A percentile compares a stretch with the other conserved stretches of the same genome.
Conservation (phyloP, 1,139 yeast genomes). For the Suhomyces bokatorum region DNA sequence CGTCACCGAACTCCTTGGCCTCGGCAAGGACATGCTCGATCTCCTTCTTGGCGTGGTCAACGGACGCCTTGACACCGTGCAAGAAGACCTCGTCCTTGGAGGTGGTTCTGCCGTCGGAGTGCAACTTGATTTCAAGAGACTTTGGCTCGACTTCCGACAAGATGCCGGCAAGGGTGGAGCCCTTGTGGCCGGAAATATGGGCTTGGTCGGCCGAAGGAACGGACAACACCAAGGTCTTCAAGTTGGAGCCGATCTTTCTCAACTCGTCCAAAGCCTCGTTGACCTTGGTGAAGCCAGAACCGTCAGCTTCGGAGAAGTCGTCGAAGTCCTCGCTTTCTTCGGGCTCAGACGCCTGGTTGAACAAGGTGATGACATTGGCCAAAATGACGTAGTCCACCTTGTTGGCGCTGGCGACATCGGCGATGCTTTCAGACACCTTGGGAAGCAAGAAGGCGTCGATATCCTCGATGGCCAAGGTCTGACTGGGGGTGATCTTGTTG, state of each 20-base stretch:
- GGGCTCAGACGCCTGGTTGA: constrained; percentile 25
- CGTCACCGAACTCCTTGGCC: constrained; percentile 59
- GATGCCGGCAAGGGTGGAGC: constrained; percentile 55
- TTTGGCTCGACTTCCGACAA: constrained; percentile 39
- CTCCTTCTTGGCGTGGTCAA: constrained; percentile 52
- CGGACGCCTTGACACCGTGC: constrained; percentile 63
- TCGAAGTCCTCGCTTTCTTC: constrained; percentile 37
- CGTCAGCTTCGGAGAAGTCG: constrained; percentile 18
- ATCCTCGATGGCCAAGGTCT: constrained; percentile 59
- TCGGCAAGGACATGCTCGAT: constrained; percentile 60
- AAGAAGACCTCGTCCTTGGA: constrained; percentile 57
- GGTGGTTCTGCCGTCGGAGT: constrained; percentile 38
- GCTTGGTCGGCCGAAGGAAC: constrained; percentile 61
- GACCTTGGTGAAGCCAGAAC: constrained; percentile 47
- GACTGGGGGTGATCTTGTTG: constrained; percentile 69
- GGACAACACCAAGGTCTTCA: constrained; percentile 52
- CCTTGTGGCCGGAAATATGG: constrained; percentile 56
- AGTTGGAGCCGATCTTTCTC: constrained; percentile 57
- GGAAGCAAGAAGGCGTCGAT: constrained; percentile 67
- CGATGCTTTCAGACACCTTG: constrained; percentile 48
- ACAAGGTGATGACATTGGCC: constrained; percentile 44
- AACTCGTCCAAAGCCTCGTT: constrained; percentile 53
- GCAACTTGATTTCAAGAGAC: constrained; percentile 43
- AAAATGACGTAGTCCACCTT: constrained; percentile 59
- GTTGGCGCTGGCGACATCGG: constrained; percentile 47